A percentile compares a stretch with the other conserved stretches of the same genome.
phyloP scores from a whole-genome alignment of 176 grass and related monocot genomes.

The Calamus simplicifolius region DNA sequence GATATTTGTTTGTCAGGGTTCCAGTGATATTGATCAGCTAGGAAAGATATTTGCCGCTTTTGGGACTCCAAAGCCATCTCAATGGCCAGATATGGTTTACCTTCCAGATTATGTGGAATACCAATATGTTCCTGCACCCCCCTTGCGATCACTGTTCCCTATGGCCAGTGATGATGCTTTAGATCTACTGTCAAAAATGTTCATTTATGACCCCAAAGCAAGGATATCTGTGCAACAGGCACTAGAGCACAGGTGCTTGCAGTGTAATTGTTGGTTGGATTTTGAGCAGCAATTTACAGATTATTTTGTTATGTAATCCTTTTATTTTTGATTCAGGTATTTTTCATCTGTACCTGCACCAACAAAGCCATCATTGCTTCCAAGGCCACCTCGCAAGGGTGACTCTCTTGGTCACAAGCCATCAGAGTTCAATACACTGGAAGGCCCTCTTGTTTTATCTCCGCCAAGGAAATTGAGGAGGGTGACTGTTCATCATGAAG shows the following conservation, averaged over 20 bases:
- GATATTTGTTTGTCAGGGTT: constrained; percentile 44
- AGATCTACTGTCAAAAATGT: constrained; percentile 89
- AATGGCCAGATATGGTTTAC: constrained; percentile 94
- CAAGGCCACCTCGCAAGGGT: constrained; percentile 68
- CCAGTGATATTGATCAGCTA: constrained; percentile 96
- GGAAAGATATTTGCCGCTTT: constrained; percentile 95
- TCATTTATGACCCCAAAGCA: constrained; percentile 94
- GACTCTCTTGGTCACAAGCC: constrained; percentile 46
- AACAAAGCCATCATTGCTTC: constrained; percentile 76
- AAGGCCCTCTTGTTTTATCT: constrained; percentile 66
- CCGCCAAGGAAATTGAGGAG: constrained; percentile 86
- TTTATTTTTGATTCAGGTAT: constrained; percentile 41
- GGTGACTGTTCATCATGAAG: constrained; percentile 51
- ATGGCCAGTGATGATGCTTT: constrained; percentile 87
- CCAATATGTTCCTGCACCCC: constrained; percentile 70
- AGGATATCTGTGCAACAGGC: constrained; percentile 94
- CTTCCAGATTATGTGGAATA: constrained; percentile 99
- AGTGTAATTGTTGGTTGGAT: neutral
- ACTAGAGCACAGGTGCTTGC: constrained; percentile 75
- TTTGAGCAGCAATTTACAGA: too few species aligned
- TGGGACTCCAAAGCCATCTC: constrained; percentile 85
- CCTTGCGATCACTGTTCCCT: constrained; percentile 74
- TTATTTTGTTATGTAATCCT: too few species aligned
- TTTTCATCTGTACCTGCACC: constrained; percentile 80
- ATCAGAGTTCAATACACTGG: constrained; percentile 50